phyloP scores from a whole-genome alignment of 2,329 filamentous ascomycete genomes.

The Colletotrichum abscissum region DNA sequence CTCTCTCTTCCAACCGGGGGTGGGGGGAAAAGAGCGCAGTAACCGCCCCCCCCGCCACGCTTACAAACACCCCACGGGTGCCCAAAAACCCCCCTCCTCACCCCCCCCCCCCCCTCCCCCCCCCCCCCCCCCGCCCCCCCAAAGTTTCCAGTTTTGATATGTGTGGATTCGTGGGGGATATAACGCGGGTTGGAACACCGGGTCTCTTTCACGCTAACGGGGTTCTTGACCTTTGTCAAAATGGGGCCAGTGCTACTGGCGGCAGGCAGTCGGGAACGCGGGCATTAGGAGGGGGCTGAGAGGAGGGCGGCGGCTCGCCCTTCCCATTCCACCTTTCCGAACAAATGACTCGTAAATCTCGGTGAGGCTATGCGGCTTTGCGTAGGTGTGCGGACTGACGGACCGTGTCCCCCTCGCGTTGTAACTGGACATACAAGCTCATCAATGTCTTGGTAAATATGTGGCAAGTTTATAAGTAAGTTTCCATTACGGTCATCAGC shows the following conservation, averaged over 20 bases:
- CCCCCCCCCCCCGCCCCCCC: too few species aligned
- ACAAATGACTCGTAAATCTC: not conserved
- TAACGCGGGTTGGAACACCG: not conserved
- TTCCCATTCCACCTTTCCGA: not conserved
- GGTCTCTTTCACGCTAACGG: not conserved
- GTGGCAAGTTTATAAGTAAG: not conserved
- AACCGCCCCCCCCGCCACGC: too few species aligned
- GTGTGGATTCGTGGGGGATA: not conserved
- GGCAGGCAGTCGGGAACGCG: not conserved
- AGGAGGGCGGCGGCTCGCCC: not conserved
- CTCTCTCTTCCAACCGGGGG: too few species aligned
- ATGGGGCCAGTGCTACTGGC: too few species aligned
- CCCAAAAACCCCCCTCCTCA: too few species aligned
- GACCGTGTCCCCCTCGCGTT: not conserved
- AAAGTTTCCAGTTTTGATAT: not conserved
- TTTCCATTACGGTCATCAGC: not conserved
- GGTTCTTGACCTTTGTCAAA: not conserved
- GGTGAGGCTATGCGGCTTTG: not conserved
- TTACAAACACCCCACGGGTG: too few species aligned
- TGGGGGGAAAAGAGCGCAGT: too few species aligned
- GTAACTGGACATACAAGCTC: not conserved
- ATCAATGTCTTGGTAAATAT: not conserved
- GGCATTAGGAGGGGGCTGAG: not conserved
- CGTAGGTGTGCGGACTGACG: not conserved
- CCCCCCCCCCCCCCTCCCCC: too few species aligned